Evolutionary conservation across 2,329 filamentous ascomycete genomes (phyloP).

Genomic region (Fusarium euwallaceae): DNA sequence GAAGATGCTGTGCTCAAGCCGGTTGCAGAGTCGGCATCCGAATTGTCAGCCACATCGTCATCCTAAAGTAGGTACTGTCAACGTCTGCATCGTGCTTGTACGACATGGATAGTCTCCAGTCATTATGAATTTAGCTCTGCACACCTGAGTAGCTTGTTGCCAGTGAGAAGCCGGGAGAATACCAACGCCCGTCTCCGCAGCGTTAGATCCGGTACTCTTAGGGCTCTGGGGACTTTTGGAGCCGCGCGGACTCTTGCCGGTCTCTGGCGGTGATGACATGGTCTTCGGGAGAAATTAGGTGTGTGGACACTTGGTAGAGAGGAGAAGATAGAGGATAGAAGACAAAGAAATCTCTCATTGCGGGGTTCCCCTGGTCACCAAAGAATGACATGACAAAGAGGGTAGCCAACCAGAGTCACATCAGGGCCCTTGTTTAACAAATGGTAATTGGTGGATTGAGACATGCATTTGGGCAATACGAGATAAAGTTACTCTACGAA

Average conservation of each 20-base stretch:
- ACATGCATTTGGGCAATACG: neutral
- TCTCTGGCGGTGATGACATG: slow-evolving; percentile 1
- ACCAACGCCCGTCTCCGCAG: neutral
- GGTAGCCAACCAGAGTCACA: neutral
- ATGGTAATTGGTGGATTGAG: neutral
- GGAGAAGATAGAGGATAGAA: neutral
- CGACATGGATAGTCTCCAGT: neutral
- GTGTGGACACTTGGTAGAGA: neutral
- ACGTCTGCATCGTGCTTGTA: neutral
- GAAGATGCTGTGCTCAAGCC: slow-evolving; percentile 2
- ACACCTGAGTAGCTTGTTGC: slow-evolving; percentile 1
- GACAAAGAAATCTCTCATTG: neutral
- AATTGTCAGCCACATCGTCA: neutral
- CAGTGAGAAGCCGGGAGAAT: slow-evolving; percentile 5
- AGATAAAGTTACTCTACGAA: neutral
- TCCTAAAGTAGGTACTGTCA: neutral
- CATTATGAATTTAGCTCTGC: neutral
- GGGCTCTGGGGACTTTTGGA: neutral
- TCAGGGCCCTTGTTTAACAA: neutral
- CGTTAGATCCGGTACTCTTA: neutral
- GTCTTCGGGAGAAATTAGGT: neutral
- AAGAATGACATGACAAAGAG: neutral
- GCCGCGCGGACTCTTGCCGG: neutral
- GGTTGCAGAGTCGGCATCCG: slow-evolving; percentile 2
- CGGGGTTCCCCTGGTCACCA: neutral